Base-by-base conservation (phyloP, 805 yeast genomes). In the Naumovozyma dairenensis region DNA sequence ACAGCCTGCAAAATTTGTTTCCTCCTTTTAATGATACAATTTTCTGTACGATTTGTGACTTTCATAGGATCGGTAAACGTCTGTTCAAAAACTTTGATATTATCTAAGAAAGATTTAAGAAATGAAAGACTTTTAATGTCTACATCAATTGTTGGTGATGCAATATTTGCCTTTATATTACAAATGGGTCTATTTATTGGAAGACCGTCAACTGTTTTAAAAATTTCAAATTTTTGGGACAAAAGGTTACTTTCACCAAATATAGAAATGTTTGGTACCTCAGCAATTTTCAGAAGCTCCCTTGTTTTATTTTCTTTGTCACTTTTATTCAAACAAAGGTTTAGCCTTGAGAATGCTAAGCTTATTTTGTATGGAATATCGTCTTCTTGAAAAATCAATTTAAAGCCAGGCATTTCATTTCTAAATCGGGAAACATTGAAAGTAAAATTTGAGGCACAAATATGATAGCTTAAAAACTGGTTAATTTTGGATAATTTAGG, bases 91-190 rank as follows among this genome's bases (percentile, higher is more conserved):
- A 55, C 57, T n/a, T 38, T 47, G 12, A 50, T 42, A 35, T 57
- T 49, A 14, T 44, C 42, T 21, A 38, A 39, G 32, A 59, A 58
- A 7, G 56, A 48, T 25, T 60, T 49, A 21, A 62, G 48, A 14
- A 62, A 49, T 1, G 66, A 58, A 2, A 66, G 42, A 31, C 67
- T 63, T 9, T 54, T 55, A 4, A 66, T 54, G 20, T 67, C 62
- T 16, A 67, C 44, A 41, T 70, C 75, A n/a, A 67, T 25, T 1
- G 63, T 57, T 14, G 71, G 62, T 2, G 68, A 67, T 2, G 72
- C 57, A 2, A 67, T 29, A 32, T 65, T 67, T 16, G 64, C 62
- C 12, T 62, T 55, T 2, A 66, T 30, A 5, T 55, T 56, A 2
- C 59, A 36, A 16, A 64, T 48, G 1, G 71, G 61, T 3, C 36